phyloP scores from a whole-genome alignment of 805 yeast species.

The Candida coleopterorum region DNA sequence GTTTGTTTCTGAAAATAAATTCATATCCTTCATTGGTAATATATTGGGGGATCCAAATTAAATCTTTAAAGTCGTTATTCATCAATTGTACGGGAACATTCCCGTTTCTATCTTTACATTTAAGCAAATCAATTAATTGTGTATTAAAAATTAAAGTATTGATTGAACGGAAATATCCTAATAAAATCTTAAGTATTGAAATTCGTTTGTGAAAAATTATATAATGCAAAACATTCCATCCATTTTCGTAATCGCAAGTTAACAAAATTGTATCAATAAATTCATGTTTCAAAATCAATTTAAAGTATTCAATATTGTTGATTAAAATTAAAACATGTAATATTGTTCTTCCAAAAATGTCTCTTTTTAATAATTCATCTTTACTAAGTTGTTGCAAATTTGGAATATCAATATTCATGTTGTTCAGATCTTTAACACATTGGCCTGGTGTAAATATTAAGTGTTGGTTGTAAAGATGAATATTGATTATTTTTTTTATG shows the following conservation, averaged over 20 bases:
- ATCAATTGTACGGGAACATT: conserved; percentile 69
- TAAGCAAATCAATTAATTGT: conserved; percentile 20
- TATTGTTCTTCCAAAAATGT: conserved; percentile 65
- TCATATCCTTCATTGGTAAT: conserved; percentile 33
- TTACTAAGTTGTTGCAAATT: conserved; percentile 16
- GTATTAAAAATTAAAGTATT: conserved; percentile 4
- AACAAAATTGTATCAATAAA: conserved; percentile 38
- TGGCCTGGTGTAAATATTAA: conserved; percentile 3
- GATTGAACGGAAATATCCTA: conserved; percentile 20
- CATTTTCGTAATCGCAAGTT: conserved; percentile 63
- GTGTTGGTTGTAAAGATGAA: neutral
- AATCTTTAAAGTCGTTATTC: conserved; percentile 40
- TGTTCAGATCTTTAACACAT: conserved; percentile 10
- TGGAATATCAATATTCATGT: conserved; percentile 8
- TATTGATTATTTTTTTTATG: neutral
- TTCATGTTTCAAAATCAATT: conserved; percentile 43
- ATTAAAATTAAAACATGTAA: conserved; percentile 52
- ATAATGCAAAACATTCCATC: conserved; percentile 78
- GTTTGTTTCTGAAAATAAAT: conserved; percentile 15
- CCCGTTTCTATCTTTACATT: conserved; percentile 64
- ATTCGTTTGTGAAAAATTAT: conserved; percentile 57
- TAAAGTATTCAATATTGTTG: conserved; percentile 45
- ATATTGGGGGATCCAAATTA: conserved; percentile 40
- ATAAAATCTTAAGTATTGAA: conserved; percentile 42
- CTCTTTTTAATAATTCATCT: conserved; percentile 45